Evolutionary conservation across 495 filamentous ascomycete species (phyloP), one percentile per base, ranked within the genome.

Genomic region (Bathelium albidoporum): DNA sequence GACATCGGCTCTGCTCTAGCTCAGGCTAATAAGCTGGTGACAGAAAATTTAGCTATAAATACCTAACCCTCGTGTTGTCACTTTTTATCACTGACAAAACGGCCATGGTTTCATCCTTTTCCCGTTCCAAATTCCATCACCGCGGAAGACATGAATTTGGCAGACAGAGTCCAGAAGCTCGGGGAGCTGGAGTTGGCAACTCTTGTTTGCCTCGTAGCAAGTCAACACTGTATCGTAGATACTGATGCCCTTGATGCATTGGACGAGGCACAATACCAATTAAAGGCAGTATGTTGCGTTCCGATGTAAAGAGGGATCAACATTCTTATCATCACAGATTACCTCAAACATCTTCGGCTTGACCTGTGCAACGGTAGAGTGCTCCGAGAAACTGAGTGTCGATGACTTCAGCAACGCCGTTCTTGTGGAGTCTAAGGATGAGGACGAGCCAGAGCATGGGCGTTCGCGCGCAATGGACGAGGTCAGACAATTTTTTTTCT

Each of bases 181-280:
- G 90, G 88, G 61, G 94, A 96, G 74, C 80, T 97, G 55, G 92
- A 96, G 75, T 83, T 98, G 45, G 94, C 94, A 29, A 76, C 87
- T 14, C 80, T 97, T 24, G 79, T 97, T 59, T 93, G 85, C 68
- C 82, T 96, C 32, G 79, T 88, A 61, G 83, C 86, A 28, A 82
- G 84, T 62, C 87, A 94, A 74, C 93, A 97, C 71, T 96, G 90
- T 73, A 85, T 97, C 63, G 84, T 97, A 69, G 73, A 87, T 88
- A 44, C 85, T 87, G 11, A 74, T 77, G 26, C 76, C 81, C 32
- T 77, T 75, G 61, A 70, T 92, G 49, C 44, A 52, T 55, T 55
- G 49, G 49, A 55, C 29, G 49, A 55, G 49, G 49, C 49, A 29
- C 49, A 55, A 29, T 9, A 28, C 0, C 12, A 55, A 55, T 29